phyloP scores from a whole-genome alignment of 2,329 filamentous ascomycete genomes.

The Claviceps cyperi region DNA sequence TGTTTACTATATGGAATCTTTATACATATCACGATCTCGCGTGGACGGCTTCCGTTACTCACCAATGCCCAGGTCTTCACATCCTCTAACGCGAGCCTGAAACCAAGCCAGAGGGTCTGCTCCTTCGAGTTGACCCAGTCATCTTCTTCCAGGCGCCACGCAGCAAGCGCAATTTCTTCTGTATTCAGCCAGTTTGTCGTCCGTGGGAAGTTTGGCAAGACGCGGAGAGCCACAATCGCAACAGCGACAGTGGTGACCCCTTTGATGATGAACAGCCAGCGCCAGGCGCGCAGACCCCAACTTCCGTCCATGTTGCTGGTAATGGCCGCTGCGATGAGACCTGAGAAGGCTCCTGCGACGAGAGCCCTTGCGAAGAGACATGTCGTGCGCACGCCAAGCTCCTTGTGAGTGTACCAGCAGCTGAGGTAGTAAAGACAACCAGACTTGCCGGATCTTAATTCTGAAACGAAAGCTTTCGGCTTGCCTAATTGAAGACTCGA shows the following conservation, averaged over 20 bases:
- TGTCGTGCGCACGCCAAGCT: slow-evolving; percentile 27
- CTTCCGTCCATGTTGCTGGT: slow-evolving; percentile 19
- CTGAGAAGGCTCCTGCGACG: slow-evolving; percentile 24
- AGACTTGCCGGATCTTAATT: not conserved
- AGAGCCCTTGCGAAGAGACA: slow-evolving; percentile 29
- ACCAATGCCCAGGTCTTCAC: slow-evolving; percentile 47
- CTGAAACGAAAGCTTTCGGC: slow-evolving; percentile 12
- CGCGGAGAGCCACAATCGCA: slow-evolving; percentile 37
- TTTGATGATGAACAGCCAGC: slow-evolving; percentile 21
- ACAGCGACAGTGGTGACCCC: slow-evolving; percentile 15
- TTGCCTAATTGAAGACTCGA: too few species aligned
- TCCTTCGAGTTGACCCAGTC: slow-evolving; percentile 44
- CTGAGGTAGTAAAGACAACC: not conserved
- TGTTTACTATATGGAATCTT: not conserved
- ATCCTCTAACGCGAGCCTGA: slow-evolving; percentile 40
- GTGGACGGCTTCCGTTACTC: slow-evolving; percentile 7
- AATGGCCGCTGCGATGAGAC: slow-evolving; percentile 28
- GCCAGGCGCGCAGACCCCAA: slow-evolving; percentile 16
- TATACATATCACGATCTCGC: not conserved
- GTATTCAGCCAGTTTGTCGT: slow-evolving; percentile 27
- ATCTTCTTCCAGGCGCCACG: slow-evolving; percentile 48
- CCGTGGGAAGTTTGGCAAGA: slow-evolving; percentile 33
- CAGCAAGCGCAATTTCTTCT: slow-evolving; percentile 39
- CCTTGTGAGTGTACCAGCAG: slow-evolving; percentile 38
- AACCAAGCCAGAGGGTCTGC: slow-evolving; percentile 40